Conservation (phyloP, 768 basidiomycete species). For the Suillus tomentosus region DNA sequence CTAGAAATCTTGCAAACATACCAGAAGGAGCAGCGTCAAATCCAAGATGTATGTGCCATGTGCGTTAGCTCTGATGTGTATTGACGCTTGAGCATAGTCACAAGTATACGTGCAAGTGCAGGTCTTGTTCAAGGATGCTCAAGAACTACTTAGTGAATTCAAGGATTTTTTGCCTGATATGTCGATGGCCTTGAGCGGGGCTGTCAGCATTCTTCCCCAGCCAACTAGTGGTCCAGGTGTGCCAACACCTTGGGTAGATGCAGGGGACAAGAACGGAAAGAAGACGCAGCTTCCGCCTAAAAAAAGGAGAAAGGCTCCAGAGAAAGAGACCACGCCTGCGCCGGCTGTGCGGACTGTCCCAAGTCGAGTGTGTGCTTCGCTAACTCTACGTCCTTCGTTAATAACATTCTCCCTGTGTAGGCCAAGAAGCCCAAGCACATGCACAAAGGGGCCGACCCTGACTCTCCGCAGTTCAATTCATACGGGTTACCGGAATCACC, state of each 20-base stretch:
- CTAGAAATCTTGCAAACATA: conserved; percentile 87
- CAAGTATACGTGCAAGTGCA: conserved; percentile 85
- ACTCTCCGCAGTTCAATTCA: conserved; percentile 46
- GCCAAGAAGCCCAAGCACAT: conserved; percentile 64
- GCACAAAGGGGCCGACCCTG: conserved; percentile 61
- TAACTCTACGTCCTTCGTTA: conserved; percentile 4
- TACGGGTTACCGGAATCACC: conserved; percentile 46
- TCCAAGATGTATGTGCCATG: conserved; percentile 62
- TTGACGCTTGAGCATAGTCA: conserved; percentile 39
- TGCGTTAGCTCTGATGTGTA: conserved; percentile 14
- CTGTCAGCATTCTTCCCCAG: conserved; percentile 54
- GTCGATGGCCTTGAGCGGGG: conserved; percentile 43
- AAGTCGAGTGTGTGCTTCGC: conserved; percentile 44
- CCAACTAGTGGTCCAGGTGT: conserved; percentile 39
- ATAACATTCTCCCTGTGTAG: conserved; percentile 33
- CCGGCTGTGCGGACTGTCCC: conserved; percentile 51
- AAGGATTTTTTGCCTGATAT: conserved; percentile 78
- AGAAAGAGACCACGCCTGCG: conserved; percentile 69
- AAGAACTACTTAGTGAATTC: conserved; percentile 79
- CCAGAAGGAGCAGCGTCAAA: conserved; percentile 78
- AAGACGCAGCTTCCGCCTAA: conserved; percentile 48
- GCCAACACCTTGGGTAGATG: conserved; percentile 44
- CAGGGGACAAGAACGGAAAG: conserved; percentile 41
- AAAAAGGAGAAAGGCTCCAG: conserved; percentile 61
- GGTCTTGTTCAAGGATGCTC: conserved; percentile 77